Evolutionary conservation across 257 asterid genomes (phyloP), one percentile per base, ranked within the genome.

Genomic region (Prunella vulgaris): DNA sequence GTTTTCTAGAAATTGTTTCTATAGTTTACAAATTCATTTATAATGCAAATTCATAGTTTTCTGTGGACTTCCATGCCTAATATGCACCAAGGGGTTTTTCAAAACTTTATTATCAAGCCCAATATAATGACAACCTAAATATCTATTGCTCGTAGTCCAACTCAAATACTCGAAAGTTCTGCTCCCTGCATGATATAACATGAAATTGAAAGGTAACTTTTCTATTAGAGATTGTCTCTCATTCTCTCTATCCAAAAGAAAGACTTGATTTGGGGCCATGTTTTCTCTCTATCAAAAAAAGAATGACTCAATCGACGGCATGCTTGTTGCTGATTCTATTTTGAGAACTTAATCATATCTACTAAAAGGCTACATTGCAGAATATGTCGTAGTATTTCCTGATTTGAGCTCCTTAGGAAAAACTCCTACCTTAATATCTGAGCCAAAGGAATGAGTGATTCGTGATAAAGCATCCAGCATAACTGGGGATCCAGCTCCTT

Each of bases 391-490:
- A 13, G 51, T 37, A 66, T 42, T 9, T 28, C 14, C 10, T 13
- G 10, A 10, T 72, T 25, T 10, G 28, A 5, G 40, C 17, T 17
- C 28, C 32, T 15, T n/a, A n/a, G n/a, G n/a, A n/a, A n/a, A n/a
- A n/a, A n/a, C n/a, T 4, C n/a, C n/a, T n/a, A 32, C 99, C 92
- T 87, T 87, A 12, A 85, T 66, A 69, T 93, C 90, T 30, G 95
- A 78, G 86, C 84, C 64, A 73, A 94, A 94, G 67, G 92, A 81
- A 83, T 62, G 68, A 17, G 97, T 91, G 71, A 91, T 85, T 71
- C 97, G 90, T 49, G 99, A 87, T 69, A 94, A 76, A 74, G 97
- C 90, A 80, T 94, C 97, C 73, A 82, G 74, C 85, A 80, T 79
- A 54, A 82, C n/a, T n/a, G n/a, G n/a, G n/a, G n/a, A n/a, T n/a